Percentiles rank a stretch among this genome's conserved stretches.
phyloP scores from a whole-genome alignment of 2,329 filamentous ascomycete species.

The Plenodomus lindquistii region DNA sequence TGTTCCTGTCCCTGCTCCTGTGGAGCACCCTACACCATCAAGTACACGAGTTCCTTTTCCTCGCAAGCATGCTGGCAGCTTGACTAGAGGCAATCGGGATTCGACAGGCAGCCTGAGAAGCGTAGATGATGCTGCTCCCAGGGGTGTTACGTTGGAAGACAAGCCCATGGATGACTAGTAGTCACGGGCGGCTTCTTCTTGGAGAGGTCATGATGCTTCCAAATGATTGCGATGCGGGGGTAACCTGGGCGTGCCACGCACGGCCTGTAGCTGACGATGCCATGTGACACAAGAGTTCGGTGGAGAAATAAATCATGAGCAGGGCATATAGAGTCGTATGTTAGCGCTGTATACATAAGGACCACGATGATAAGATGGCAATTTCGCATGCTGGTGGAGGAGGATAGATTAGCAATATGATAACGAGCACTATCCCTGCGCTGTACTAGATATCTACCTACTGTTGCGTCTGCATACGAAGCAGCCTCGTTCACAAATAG shows the following conservation, averaged over 20 bases:
- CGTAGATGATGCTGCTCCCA: constrained; percentile 49
- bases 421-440: constrained; percentile 28
- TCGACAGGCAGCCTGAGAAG: constrained; percentile 45
- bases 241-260: background rate
- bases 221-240: background rate
- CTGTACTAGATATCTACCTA: too few relatives aligned
- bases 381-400: constrained; percentile 7
- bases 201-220: background rate
- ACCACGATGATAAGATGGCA: constrained; percentile 11
- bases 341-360: constrained; percentile 22
- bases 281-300: background rate
- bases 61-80: constrained; percentile 41
- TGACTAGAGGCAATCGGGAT: constrained; percentile 43
- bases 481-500: background rate
- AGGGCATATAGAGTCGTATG: constrained; percentile 5
- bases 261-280: background rate
- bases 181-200: constrained; percentile 15
- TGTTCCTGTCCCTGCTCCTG: constrained; percentile 13
- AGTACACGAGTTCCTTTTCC: constrained; percentile 41
- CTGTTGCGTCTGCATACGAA: too few relatives aligned
- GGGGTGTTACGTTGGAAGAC: constrained; percentile 71
- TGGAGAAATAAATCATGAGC: background rate
- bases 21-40: constrained; percentile 38
- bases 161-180: constrained; percentile 75
- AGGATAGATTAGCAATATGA: constrained; percentile 23